These are phyloP conservation scores for Trichaptum fuscoviolaceum DNA, from an alignment of 768 basidiomycete genomes.

Conservation along the genomic window DNA sequence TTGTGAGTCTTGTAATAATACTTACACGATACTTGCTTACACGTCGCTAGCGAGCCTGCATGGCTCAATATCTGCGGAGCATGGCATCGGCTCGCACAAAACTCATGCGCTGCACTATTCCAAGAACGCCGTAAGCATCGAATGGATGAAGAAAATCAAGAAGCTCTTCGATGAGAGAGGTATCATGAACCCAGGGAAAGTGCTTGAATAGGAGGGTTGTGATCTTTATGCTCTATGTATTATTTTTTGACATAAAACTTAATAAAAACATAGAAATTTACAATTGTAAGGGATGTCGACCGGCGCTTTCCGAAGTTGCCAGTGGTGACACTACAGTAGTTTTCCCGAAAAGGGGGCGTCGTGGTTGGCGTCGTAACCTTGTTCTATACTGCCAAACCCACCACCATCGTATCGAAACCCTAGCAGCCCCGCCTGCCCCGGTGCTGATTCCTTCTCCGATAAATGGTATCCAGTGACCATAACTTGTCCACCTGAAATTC, in stretches of 20 bases:
- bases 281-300: neutral
- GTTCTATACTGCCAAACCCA: constrained; percentile 2
- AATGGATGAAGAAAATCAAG: constrained; percentile 89
- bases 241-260: neutral
- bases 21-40: constrained; percentile 8
- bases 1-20: constrained; percentile 39
- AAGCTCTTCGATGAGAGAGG: constrained; percentile 82
- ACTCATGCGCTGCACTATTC: constrained; percentile 85
- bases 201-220: constrained; percentile 31
- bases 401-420: neutral
- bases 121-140: constrained; percentile 73
- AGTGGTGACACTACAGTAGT: too few relatives aligned
- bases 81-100: constrained; percentile 96
- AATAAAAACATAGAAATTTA: neutral
- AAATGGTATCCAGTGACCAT: constrained; percentile 1
- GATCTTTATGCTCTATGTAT: neutral
- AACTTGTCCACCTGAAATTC: neutral
- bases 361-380: constrained; percentile 4
- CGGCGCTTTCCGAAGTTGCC: too few relatives aligned
- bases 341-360: neutral
- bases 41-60: constrained; percentile 54
- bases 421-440: neutral
- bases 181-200: constrained; percentile 92
- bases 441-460: neutral
- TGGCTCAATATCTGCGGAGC: constrained; percentile 95